Evolutionary conservation across 306 rosid genomes (phyloP), one percentile per base, ranked within the genome.

Genomic region (Malus sieversii): DNA sequence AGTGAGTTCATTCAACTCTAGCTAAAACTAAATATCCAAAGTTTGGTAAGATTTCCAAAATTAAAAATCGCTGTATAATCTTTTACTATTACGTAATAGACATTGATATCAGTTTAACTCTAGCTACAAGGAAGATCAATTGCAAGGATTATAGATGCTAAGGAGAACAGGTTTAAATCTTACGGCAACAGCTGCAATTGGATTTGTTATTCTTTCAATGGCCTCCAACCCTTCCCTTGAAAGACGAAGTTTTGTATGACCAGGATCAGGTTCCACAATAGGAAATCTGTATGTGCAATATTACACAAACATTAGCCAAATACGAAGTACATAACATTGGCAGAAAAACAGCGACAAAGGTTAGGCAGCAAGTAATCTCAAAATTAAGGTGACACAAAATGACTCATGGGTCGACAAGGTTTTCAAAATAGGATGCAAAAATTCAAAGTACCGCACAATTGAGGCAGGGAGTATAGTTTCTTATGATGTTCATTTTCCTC

Each of bases 161-260:
- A 3, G 32, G 69, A 42, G 46, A 52, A 57, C 25, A 35, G 52
- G 77, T 72, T 53, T 48, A 63, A 73, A 69, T 79, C 98, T 77
- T 89, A 94, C 98, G 32, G 90, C 98, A 62, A 94, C 93, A 81
- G 97, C 88, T 20, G 98, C 88, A 79, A 94, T 94, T 63, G 98
- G 98, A 68, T 81, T 94, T 10, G 86, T 89, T 77, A 92, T 90
- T 84, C 85, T 88, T 86, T 86, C 80, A 69, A 94, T 89, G 62
- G 88, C 97, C 87, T 90, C 92, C 91, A 94, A 82, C 29, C 98
- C 97, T 83, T 88, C 96, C 79, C 89, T 85, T 66, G 98, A 87
- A 85, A 94, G 90, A 55, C 89, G 96, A 78, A 94, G 97, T 74
- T 90, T 94, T 64, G 98, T 94, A 72, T 94, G 97, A 63, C 89